phyloP scores from a whole-genome alignment of 2,329 filamentous ascomycete species.

The Capronia coronata region DNA sequence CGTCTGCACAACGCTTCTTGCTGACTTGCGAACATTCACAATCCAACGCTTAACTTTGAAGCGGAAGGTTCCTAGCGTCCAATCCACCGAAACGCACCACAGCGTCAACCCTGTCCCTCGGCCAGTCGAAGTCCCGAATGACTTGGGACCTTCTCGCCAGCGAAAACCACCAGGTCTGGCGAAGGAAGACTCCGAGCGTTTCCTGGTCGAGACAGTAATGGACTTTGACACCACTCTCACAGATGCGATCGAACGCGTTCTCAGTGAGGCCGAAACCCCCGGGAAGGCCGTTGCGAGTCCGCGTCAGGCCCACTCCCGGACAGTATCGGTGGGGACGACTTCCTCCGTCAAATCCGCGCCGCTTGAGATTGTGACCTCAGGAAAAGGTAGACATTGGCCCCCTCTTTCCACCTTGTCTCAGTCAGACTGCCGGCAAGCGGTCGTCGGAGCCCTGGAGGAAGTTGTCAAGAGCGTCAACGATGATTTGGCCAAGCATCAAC shows the following conservation, averaged over 20 bases:
- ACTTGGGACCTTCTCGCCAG: neutral
- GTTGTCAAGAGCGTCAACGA: slow-evolving; percentile 51
- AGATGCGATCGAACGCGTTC: slow-evolving; percentile 52
- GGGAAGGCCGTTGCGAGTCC: slow-evolving; percentile 6
- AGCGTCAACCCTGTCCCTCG: neutral
- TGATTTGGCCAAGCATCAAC: slow-evolving; percentile 40
- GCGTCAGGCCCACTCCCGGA: slow-evolving; percentile 19
- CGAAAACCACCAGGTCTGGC: neutral
- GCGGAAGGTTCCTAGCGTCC: slow-evolving; percentile 36
- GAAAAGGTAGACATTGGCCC: slow-evolving; percentile 8
- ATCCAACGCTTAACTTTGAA: slow-evolving; percentile 52
- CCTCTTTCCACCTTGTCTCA: slow-evolving; percentile 9
- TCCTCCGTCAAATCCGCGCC: slow-evolving; percentile 27
- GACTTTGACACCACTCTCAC: slow-evolving; percentile 53
- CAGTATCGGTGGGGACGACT: slow-evolving; percentile 25
- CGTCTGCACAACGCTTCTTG: slow-evolving; percentile 52
- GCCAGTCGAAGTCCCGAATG: neutral
- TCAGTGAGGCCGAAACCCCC: slow-evolving; percentile 29
- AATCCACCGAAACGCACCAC: neutral
- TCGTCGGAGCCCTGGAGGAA: slow-evolving; percentile 52
- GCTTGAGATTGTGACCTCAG: slow-evolving; percentile 15
- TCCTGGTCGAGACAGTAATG: slow-evolving; percentile 50
- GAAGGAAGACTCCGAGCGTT: slow-evolving; percentile 27
- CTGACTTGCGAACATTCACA: slow-evolving; percentile 49
- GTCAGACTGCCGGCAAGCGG: slow-evolving; percentile 47